phyloP scores from a whole-genome alignment of 2,329 filamentous ascomycete genomes.

The Penicillium crustosum region DNA sequence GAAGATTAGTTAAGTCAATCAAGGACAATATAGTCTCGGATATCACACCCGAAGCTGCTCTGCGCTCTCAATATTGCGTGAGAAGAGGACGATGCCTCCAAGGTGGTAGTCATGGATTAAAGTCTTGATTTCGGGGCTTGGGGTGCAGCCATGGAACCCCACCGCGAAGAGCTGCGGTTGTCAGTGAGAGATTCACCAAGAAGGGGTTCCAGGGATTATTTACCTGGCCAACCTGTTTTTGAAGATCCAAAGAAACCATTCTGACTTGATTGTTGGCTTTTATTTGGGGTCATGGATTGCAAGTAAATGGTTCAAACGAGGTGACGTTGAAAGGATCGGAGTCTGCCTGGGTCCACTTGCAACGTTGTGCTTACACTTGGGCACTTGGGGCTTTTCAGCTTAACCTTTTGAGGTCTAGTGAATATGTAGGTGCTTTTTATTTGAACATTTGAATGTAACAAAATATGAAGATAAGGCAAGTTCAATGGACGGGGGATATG shows the following conservation, averaged over 20 bases:
- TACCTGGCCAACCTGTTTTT: slow-evolving; percentile 40
- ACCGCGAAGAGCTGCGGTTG: slow-evolving; percentile 45
- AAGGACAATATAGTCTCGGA: neutral
- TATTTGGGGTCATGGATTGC: neutral
- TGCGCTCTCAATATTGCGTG: slow-evolving; percentile 42
- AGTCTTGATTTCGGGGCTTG: slow-evolving; percentile 44
- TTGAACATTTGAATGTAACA: neutral
- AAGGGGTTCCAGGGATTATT: neutral
- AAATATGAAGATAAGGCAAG: neutral
- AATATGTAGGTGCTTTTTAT: neutral
- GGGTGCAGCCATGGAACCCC: slow-evolving; percentile 43
- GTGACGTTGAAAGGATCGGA: slow-evolving; percentile 4
- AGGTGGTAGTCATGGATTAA: slow-evolving; percentile 45
- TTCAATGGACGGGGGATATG: neutral
- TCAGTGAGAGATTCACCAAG: neutral
- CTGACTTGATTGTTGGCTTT: neutral
- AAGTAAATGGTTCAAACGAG: neutral
- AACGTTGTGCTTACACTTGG: neutral
- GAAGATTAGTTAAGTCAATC: slow-evolving; percentile 1
- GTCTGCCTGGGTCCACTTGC: slow-evolving; percentile 6
- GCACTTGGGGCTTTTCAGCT: neutral
- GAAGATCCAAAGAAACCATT: slow-evolving; percentile 27
- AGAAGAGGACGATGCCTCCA: slow-evolving; percentile 46
- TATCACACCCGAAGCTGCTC: slow-evolving; percentile 39
- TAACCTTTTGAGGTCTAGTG: neutral